Conservation (phyloP, 768 basidiomycete genomes). For the Suillus occidentalis region DNA sequence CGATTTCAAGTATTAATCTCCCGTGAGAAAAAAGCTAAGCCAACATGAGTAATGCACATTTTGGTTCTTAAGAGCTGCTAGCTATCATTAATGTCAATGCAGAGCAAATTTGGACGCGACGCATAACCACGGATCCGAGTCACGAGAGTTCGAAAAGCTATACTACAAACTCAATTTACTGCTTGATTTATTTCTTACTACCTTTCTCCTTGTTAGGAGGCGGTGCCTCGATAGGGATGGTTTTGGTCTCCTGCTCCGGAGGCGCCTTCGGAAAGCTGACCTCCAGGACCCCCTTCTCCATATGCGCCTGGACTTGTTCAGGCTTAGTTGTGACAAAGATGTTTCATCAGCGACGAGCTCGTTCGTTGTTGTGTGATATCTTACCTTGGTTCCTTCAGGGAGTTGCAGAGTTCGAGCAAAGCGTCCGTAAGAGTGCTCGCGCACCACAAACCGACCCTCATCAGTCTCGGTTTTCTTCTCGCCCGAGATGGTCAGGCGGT, state of each 20-base stretch:
- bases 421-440: constrained; percentile 45
- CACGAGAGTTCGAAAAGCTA: background rate
- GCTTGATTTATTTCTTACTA: background rate
- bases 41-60: background rate
- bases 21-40: background rate
- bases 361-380: background rate
- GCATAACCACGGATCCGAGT: background rate
- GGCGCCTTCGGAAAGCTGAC: background rate
- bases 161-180: background rate
- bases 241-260: background rate
- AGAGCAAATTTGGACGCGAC: background rate
- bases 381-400: constrained; percentile 50
- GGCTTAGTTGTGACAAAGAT: background rate
- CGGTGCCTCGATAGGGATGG: background rate
- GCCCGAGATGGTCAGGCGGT: constrained; percentile 48
- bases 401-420: constrained; percentile 47
- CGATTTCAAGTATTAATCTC: background rate
- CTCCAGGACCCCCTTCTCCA: background rate
- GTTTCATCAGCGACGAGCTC: background rate
- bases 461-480: constrained; percentile 37
- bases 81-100: background rate
- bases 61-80: background rate
- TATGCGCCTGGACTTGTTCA: background rate
- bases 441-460: constrained; percentile 40
- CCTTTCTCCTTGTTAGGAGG: background rate